Evolutionary conservation across 345 rosid genomes (phyloP), one percentile per base, ranked within the genome.

Genomic region (Camelina hispida): DNA sequence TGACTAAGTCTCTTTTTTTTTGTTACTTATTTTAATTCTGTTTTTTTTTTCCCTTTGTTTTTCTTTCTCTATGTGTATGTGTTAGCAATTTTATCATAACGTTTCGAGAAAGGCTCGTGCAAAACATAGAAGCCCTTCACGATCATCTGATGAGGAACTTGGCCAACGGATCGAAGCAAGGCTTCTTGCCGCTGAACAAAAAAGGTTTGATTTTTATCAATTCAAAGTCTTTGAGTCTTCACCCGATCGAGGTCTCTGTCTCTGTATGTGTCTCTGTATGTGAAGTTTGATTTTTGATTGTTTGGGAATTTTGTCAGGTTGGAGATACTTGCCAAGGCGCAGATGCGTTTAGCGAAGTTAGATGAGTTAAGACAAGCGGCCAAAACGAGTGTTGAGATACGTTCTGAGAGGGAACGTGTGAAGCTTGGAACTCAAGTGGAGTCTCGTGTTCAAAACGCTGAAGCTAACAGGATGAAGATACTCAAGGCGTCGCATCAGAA

Each of bases 151-250:
- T 76, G 99, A 91, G 66, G 86, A 95, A 66, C 97, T 84, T 59
- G 89, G 90, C 44, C 98, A 95, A 68, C 91, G 98, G n/a, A 94
- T 95, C 75, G 98, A 95, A 72, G 97, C 99, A 1, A 92, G 84
- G 80, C 98, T 95, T 75, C 88, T 80, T 62, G 98, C 99, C 34
- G 99, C 99, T 18, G 94, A 89, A 83, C 91, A 83, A 80, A 95
- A 95, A 79, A 87, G 99, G 99, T 95, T 35, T 30, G 43, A 37
- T 11, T n/a, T 62, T 62, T 34, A 1, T 6, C 13, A 8, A 22
- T 40, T 42, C 13, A 47, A 51, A 52, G 76, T 50, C 22, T 0
- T 0, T 8, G 1, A 46, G 46, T 14, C 58, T 65, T 55, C 71
- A 1, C 23, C 1, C 20, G 20, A 40, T 57, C n/a, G 44, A 44